These are phyloP conservation scores for Citrus australasica DNA, from an alignment of 345 rosid species.

Conservation along the genomic window DNA sequence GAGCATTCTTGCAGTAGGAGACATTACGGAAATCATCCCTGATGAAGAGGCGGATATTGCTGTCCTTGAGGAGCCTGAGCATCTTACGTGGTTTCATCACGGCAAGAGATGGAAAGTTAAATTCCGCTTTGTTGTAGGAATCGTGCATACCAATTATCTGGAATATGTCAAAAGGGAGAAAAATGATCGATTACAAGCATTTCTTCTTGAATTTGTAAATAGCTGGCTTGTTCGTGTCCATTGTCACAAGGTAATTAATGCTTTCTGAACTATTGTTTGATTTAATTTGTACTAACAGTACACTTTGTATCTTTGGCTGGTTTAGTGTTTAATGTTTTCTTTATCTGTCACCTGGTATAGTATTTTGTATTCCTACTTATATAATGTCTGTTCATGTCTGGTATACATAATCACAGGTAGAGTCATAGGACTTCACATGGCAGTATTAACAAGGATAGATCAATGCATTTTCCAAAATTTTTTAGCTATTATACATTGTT, in stretches of 20 bases:
- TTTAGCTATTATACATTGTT: neutral
- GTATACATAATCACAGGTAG: no score
- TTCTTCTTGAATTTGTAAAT: constrained; percentile 59
- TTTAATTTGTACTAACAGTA: neutral
- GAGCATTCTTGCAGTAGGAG: constrained; percentile 91
- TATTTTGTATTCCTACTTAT: neutral
- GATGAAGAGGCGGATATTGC: constrained; percentile 88
- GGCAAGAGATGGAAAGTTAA: constrained; percentile 90
- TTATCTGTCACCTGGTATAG: neutral
- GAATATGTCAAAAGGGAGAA: constrained; percentile 86
- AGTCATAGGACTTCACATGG: no score
- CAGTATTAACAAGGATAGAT: neutral
- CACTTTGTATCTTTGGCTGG: neutral
- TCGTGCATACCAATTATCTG: constrained; percentile 89
- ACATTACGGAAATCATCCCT: constrained; percentile 64
- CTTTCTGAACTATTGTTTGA: neutral
- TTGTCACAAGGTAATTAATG: constrained; percentile 76
- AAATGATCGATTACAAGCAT: constrained; percentile 60
- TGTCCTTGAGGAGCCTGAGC: constrained; percentile 98
- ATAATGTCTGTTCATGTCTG: no score
- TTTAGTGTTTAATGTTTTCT: neutral
- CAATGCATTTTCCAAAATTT: neutral
- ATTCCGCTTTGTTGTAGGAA: constrained; percentile 72
- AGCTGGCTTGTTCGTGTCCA: constrained; percentile 80
- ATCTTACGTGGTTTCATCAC: constrained; percentile 99